Base-by-base conservation (phyloP, 2,329 filamentous ascomycete genomes). In the Ceratocystis smalleyi region DNA sequence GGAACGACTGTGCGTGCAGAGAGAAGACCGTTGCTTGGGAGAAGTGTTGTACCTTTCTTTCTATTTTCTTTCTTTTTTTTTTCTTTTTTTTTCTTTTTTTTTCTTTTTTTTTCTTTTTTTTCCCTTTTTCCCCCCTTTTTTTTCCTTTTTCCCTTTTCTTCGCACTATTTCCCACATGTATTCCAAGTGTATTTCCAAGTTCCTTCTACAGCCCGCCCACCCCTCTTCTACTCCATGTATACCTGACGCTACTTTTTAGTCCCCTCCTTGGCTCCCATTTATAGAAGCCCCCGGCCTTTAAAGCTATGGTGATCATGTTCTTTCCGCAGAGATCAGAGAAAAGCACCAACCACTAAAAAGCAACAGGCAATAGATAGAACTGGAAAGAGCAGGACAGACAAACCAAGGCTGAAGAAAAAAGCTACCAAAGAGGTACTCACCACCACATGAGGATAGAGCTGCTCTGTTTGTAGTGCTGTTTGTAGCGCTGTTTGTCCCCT, bases 1-100 rank as follows among this genome's bases (percentile, higher is more conserved):
- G 62, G 62, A 63, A 63, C 62, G 22, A 54, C 49, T 47, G 45
- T 49, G 35, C 40, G 19, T 30, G 61, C 40, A 35, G 27, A n/a
- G 27, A 22, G 47, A 12, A 24, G 47, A 24, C 19, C 19, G 17
- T n/a, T 47, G 45, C 17, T n/a, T 47, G 47, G 45, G 45, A 22
- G 45, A 7, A 7, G 47, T 12, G 8, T 51, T 27, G 5, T 51
- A 8, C 3, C 2, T 2, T 51, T 51, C 5, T 51, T 3, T 3
- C 10, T 7, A 4, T 22, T 2, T 51, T 51, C 5, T 51, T 3
- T 3, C 10, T 7, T 12, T 22, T 15, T 15, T 51, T 51, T 0
- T 49, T 8, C 6, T 49, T 5, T 12, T 22, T 24, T 49, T 49
- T 12, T 22, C 17, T 1, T 17, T 17, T 12, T 17, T 17, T 45